A percentile compares a stretch with the other conserved stretches of the same genome.
Conservation (phyloP, 441 rosid genomes). For the Viola pubescens region DNA sequence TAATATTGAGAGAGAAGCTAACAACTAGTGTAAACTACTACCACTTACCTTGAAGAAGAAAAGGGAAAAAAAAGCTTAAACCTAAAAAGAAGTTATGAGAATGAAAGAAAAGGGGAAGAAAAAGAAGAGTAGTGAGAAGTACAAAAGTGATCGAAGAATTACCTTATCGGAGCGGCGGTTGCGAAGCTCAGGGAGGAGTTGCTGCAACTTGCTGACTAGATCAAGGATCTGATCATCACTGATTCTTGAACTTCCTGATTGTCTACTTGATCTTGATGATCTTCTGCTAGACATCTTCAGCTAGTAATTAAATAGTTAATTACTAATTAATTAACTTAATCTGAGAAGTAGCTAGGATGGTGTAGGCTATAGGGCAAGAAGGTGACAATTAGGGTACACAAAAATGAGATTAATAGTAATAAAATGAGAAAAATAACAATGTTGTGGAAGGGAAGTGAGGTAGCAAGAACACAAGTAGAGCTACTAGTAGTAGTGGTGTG, state of each 20-base stretch:
- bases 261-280: conserved; percentile 46
- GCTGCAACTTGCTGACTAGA: conserved; percentile 76
- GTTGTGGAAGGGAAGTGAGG: background rate
- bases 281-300: conserved; percentile 69
- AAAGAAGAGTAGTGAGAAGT: background rate
- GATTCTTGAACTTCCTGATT: conserved; percentile 58
- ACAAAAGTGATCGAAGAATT: background rate
- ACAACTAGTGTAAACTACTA: background rate
- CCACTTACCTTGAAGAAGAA: background rate
- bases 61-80: too few relatives aligned
- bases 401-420: background rate
- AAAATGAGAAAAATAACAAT: background rate
- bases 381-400: background rate
- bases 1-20: conserved; percentile 13
- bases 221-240: conserved; percentile 81
- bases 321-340: background rate
- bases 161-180: conserved; percentile 63
- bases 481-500: background rate
- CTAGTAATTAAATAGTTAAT: background rate
- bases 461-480: conserved; percentile 15
- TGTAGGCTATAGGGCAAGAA: background rate
- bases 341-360: too few relatives aligned
- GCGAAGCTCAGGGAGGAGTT: conserved; percentile 70
- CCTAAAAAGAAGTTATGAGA: background rate
- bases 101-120: background rate